Base-by-base conservation (phyloP, 225 moss, liverwort and hornwort genomes). In the Anthoceros angustus region DNA sequence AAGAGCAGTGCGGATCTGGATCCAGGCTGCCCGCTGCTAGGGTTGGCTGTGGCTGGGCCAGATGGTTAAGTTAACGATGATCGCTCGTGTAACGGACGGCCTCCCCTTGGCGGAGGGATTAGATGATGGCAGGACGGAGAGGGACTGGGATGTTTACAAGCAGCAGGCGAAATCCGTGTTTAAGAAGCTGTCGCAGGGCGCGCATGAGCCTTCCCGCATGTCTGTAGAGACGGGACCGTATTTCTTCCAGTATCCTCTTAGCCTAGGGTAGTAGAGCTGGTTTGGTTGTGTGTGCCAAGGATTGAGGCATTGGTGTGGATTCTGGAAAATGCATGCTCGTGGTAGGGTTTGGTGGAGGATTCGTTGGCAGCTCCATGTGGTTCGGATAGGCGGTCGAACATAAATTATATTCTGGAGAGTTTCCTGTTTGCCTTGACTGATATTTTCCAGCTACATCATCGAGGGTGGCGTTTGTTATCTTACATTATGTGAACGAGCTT, bases 401-500 rank as follows among this genome's bases (percentile, higher is more conserved):
- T 32, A 32, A 32, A 4, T 4, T 32, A 32, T 32, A 32, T 32
- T 32, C 32, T 32, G 32, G 32, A 32, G 4, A 32, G 4, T 32
- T 32, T 6, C 48, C 48, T 63, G 23, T 21, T 66, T 62, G 39
- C 86, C 85, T 77, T 89, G 69, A 91, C 77, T 64, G 25, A 67
- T 64, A 16, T 49, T 60, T 6, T 68, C 18, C 83, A 99, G 98
- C 80, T 99, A 92, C 70, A 92, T 99, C 50, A 92, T 99, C 68
- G 98, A 99, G 73, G 92, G 98, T 69, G 98, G 98, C 69, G 98
- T 99, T 26, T 99, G 98, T 66, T 99, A 99, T 77, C 83, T 99
- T 41, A 99, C 98, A 55, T 84, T 99, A 24, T 99, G 98, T 76
- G 92, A 99, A 71, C 89, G 98, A 63, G 89, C 98, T 3, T 99